Base-by-base conservation (phyloP, 768 basidiomycete genomes). In the Mycena indigotica region DNA sequence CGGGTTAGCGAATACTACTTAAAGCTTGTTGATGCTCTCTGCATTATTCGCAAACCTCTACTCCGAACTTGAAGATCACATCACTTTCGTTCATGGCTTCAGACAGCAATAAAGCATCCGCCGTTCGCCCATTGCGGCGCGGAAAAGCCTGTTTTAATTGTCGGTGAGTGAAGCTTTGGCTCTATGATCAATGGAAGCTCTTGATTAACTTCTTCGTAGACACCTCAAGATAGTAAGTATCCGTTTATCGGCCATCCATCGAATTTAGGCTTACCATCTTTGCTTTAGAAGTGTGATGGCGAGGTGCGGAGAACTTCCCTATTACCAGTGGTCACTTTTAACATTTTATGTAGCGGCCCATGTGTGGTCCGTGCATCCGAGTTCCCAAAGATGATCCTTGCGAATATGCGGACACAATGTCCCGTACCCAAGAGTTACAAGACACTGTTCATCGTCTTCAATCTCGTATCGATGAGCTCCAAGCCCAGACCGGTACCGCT, bases 351-450 rank as follows among this genome's bases (percentile, higher is more conserved):
- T 23, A 59, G 58, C 58, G 54, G 12, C 64, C 64, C 25, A 45
- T 62, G 1, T 81, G 80, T 56, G 69, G 70, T 8, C 79, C 73
- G 23, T 81, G 80, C 58, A 61, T 66, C 12, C 67, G 76, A 4
- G 69, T 72, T 0, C 70, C 74, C 38, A 69, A 76, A 17, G 64
- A 60, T 3, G 76, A 76, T 3, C 76, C 77, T 35, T 81, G 80
- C 56, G 79, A 80, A 65, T 81, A 80, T 58, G 70, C 72, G 0
- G 79, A 79, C 46, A 73, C 70, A 3, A 65, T 63, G 16, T 72
- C 80, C 0, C 69, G 68, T 4, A 80, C 72, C 0, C 64, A 79
- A 41, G 64, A 69, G 2, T 62, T 81, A 16, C 77, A 80, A 58
- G 70, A 75, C 13, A 67, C 76, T 1, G 60, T 81, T 4, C 55